Evolutionary conservation across 306 rosid genomes (phyloP).

Genomic region (Dalbergia oliveri): DNA sequence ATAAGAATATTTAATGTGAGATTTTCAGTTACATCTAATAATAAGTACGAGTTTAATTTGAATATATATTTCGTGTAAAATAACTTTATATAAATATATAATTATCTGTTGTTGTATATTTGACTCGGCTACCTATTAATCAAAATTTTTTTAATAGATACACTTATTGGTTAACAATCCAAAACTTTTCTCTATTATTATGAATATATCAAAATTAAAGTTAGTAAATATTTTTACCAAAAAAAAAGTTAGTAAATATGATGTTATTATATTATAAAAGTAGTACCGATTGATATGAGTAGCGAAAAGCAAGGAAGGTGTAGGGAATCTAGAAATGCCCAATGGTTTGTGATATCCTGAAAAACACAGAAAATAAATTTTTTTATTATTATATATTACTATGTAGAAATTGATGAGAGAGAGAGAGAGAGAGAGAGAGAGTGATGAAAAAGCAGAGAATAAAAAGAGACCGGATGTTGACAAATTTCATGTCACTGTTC

Average conservation of each 20-base stretch:
- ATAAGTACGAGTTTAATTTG: not conserved
- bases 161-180: too few relatives aligned
- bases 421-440: constrained; percentile 61
- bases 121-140: too few relatives aligned
- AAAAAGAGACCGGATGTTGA: constrained; percentile 99
- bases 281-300: constrained; percentile 41
- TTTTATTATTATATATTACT: constrained; percentile 48
- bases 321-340: constrained; percentile 87
- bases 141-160: too few relatives aligned
- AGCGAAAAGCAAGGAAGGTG: constrained; percentile 62
- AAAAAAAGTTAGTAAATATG: too few relatives aligned
- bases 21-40: constrained; percentile 36
- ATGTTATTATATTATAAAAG: not conserved
- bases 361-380: constrained; percentile 35
- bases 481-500: constrained; percentile 99
- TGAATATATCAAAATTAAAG: too few relatives aligned
- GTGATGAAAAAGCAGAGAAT: constrained; percentile 94
- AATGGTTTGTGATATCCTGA: constrained; percentile 54
- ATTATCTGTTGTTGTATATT: too few relatives aligned
- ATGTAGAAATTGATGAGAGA: constrained; percentile 45
- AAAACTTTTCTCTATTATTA: too few relatives aligned
- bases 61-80: too few relatives aligned
- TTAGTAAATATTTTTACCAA: too few relatives aligned
- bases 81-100: too few relatives aligned
- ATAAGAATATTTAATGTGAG: not conserved